Evolutionary conservation across 805 yeast genomes (phyloP).

Genomic region (Wickerhamiella qilinensis): DNA sequence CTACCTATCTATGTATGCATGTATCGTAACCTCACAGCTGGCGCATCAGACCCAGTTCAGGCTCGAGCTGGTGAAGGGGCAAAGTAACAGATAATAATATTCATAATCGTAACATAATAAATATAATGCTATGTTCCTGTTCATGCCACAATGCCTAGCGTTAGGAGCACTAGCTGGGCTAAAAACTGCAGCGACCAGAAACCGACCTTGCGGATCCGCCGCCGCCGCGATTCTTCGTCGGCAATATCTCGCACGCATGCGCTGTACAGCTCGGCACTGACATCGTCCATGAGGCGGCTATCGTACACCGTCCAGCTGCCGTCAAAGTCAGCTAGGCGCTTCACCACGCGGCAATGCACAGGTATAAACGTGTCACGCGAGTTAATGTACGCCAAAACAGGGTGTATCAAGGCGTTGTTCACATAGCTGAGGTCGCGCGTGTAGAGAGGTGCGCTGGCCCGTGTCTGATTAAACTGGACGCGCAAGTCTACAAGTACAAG

Average conservation of each 20-base stretch:
- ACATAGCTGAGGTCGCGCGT: slow-evolving; percentile 79
- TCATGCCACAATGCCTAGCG: slow-evolving; percentile 56
- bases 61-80: too few species aligned
- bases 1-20: too few species aligned
- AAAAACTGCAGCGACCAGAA: slow-evolving; percentile 84
- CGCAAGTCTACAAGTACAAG: slow-evolving; percentile 67
- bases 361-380: slow-evolving; percentile 82
- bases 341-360: slow-evolving; percentile 64
- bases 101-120: too few species aligned
- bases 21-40: too few species aligned
- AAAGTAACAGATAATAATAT: too few species aligned
- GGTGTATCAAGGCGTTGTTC: slow-evolving; percentile 81
- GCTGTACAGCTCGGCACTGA: slow-evolving; percentile 77
- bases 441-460: slow-evolving; percentile 79
- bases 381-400: slow-evolving; percentile 90
- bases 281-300: slow-evolving; percentile 76
- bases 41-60: too few species aligned
- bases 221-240: slow-evolving; percentile 62
- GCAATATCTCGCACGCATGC: slow-evolving; percentile 79
- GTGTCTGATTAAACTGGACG: slow-evolving; percentile 64
- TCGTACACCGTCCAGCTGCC: slow-evolving; percentile 97
- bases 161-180: slow-evolving; percentile 66
- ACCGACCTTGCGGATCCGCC: slow-evolving; percentile 67
- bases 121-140: too few species aligned
- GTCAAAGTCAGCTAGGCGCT: slow-evolving; percentile 66